Evolutionary conservation across 2,329 filamentous ascomycete species (phyloP), one percentile per base, ranked within the genome.

Genomic region (Calonectria pauciramosa): DNA sequence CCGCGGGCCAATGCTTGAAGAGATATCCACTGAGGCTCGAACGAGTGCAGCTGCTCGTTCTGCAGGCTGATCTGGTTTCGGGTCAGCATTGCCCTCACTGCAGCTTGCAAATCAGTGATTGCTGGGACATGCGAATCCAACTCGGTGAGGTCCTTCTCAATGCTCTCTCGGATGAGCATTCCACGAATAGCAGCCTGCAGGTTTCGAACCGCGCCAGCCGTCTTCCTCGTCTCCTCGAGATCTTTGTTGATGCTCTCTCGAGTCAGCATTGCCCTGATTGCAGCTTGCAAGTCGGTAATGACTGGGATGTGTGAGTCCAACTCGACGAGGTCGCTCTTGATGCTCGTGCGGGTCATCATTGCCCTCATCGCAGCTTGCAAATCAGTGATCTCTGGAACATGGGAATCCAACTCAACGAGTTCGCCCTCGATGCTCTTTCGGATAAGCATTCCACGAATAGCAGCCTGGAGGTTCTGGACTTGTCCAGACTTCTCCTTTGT

Each of bases 131-230:
- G 85, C 72, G 86, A 85, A 71, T 89, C 87, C 65, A 94, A 87
- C 68, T 86, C 83, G 77, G 87, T 84, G 72, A 90, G 86, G 73
- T 92, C 90, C 66, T 89, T 85, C 26, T 89, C 87, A 69, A 93
- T 84, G 60, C 88, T 88, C 75, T 86, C 88, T 79, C 94, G 89
- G 76, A 92, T 84, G 73, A 95, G 84, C 86, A 92, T 90, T 80
- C 94, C 94, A 74, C 94, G 90, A 78, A 92, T 90, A 51, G 90
- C 90, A 70, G 93, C 91, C 85, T 96, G 94, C 54, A 95, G 87
- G 59, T 87, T 86, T 73, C 88, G 85, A 47, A 94, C 88, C 66
- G 89, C 86, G 38, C 87, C 87, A 77, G 89, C 85, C 68, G 88
- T 86, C 77, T 88, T 83, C 77, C 86, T 86, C 23, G 91, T 91